Base-by-base conservation (phyloP, 2,329 filamentous ascomycete genomes). In the Grosmannia clavigera region DNA sequence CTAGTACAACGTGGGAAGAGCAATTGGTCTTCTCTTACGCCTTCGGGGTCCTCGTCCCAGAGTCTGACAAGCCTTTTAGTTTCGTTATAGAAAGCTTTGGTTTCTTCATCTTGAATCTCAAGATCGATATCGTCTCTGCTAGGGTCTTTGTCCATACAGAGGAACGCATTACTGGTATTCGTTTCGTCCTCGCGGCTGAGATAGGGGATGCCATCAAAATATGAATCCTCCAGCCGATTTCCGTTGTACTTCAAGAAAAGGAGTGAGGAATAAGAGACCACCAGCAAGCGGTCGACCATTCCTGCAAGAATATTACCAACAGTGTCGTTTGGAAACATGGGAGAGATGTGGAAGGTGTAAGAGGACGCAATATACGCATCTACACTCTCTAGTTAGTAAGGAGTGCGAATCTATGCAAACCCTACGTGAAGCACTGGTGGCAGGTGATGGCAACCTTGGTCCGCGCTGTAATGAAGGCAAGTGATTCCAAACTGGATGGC, bases 401-500 rank as follows among this genome's bases (percentile, higher is more conserved):
- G 16, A 14, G 35, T 22, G 12, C 7, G 2, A 14, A 38, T 27
- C 11, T 27, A 52, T 19, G 27, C 12, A 3, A 2, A 2, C 16
- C n/a, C 3, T 11, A 16, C 33, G 9, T 11, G 9, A 35, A 9
- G 33, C 33, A 35, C 33, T 35, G 9, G 33, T 35, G 10, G 33
- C 11, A 35, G 33, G 33, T 35, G 9, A 35, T 35, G 33, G 5
- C 6, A 35, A 35, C 33, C 33, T 35, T 35, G 33, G 33, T 35
- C 33, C 33, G 33, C 19, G 14, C 62, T 38, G 27, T 64, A 59
- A 1, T 35, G 58, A 31, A 72, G 51, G 40, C 70, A 74, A 0
- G 72, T 74, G 27, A 75, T 57, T 6, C 73, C 73, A 9, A 75
- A 53, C 58, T 75, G 70, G 2, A 75, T 58, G 11, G 73, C 64